Percentiles rank a stretch among this genome's conserved stretches.
These are phyloP conservation scores for Takakia lepidozioides DNA, from an alignment of 225 moss, liverwort and hornwort species.

Conservation along the genomic window DNA sequence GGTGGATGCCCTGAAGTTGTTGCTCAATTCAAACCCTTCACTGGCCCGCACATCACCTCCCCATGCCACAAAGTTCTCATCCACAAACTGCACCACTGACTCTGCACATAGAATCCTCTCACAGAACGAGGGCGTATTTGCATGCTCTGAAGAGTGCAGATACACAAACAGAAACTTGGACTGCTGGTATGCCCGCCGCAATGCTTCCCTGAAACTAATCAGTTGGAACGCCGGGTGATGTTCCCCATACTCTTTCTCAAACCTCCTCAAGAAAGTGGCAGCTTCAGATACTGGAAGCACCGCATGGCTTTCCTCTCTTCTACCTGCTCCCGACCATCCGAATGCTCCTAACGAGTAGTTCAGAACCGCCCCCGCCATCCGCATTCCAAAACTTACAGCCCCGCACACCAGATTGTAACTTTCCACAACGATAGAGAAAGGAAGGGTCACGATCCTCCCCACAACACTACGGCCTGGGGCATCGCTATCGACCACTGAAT, in stretches of 20 bases:
- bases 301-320: slow-evolving; percentile 35
- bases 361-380: slow-evolving; percentile 79
- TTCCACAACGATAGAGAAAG: slow-evolving; percentile 81
- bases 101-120: slow-evolving; percentile 71
- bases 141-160: slow-evolving; percentile 91
- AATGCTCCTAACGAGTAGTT: slow-evolving; percentile 78
- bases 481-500: slow-evolving; percentile 43
- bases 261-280: slow-evolving; percentile 60
- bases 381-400: slow-evolving; percentile 84
- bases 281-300: slow-evolving; percentile 63
- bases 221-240: slow-evolving; percentile 71
- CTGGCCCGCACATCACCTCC: slow-evolving; percentile 90
- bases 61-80: slow-evolving; percentile 95
- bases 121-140: slow-evolving; percentile 87
- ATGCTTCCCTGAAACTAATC: slow-evolving; percentile 82
- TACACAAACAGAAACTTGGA: slow-evolving; percentile 95
- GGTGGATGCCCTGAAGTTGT: slow-evolving; percentile 89
- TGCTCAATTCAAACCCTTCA: slow-evolving; percentile 98
- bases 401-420: slow-evolving; percentile 85
- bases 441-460: slow-evolving; percentile 82
- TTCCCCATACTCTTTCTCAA: slow-evolving; percentile 86
- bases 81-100: slow-evolving; percentile 68
- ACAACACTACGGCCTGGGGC: slow-evolving; percentile 66
- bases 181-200: slow-evolving; percentile 81
- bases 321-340: slow-evolving; percentile 52